Evolutionary conservation across 768 basidiomycete genomes (phyloP), one percentile per base, ranked within the genome.

Genomic region (Tylopilus felleus): DNA sequence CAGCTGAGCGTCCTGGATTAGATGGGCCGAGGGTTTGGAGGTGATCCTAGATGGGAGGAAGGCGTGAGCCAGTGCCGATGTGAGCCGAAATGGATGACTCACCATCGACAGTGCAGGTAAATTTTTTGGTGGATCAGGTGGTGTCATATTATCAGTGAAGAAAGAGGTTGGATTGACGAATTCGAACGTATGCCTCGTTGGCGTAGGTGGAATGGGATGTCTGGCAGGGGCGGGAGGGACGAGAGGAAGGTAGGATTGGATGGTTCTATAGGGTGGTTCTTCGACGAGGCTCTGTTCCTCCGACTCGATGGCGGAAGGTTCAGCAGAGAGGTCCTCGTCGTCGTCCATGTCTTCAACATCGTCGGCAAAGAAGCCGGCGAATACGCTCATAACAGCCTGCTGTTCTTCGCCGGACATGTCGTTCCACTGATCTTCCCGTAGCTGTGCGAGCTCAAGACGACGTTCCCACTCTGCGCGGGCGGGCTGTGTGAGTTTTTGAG

Each of bases 401-500:
- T 70, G 70, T 43, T 70, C 69, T 45, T 71, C 66, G 39, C 28
- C 58, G 1, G 68, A 56, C 64, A 71, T 71, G 47, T 70, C 64
- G 47, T 57, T 40, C 69, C 69, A 70, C 42, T 70, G 60, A 25
- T 70, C 61, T 56, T 70, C 70, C 6, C 53, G 59, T 7, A 70
- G 47, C 25, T 68, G 68, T 0, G 64, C 64, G 44, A 65, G 59
- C 16, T 61, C 62, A 44, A 70, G 69, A 42, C 68, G 70, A 40
- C 57, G 65, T n/a, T 70, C 70, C 69, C 69, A 70, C 64, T 70
- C 68, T 1, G n/a, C 27, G 35, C 70, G 68, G 25, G 69, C 69
- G 6, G 68, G 70, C 57, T 65, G 54, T 51, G 69, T 52, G 25
- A 70, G 68, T 10, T 59, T 61, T 31, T 40, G 46, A 42, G 56